Evolutionary conservation across 352 stramenopile species (phyloP).

Genomic region (Pythium myriotylum): DNA sequence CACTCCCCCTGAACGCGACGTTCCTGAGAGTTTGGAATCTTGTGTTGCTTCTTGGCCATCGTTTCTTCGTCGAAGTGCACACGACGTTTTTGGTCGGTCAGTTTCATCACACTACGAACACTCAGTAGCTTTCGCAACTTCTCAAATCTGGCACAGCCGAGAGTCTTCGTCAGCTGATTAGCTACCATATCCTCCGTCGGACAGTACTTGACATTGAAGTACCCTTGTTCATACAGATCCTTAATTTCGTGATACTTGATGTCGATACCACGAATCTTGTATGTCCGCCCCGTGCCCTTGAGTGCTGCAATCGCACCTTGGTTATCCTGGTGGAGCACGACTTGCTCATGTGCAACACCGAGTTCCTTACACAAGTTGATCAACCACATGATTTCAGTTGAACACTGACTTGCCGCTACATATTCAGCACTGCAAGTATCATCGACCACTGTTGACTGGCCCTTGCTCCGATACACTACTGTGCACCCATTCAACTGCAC

Average conservation of each 20-base stretch:
- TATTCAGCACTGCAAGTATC: constrained; percentile 21
- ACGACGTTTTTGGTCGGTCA: background rate
- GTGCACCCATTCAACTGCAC: constrained; percentile 9
- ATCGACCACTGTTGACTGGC: constrained; percentile 3
- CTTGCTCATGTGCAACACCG: background rate
- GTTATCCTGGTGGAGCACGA: constrained; percentile 12
- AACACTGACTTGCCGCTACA: constrained; percentile 10
- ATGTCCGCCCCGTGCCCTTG: constrained; percentile 1
- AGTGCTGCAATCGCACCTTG: constrained; percentile 8
- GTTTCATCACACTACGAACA: no score
- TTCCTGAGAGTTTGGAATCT: no score
- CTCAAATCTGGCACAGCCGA: background rate
- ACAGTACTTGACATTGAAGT: constrained; percentile 1
- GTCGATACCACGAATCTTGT: constrained; percentile 16
- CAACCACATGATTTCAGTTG: constrained; percentile 10
- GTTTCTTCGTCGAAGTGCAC: background rate
- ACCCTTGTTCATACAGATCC: constrained; percentile 2
- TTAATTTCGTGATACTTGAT: constrained; percentile 16
- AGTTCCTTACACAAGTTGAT: constrained; percentile 13
- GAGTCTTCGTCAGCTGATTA: constrained; percentile 9
- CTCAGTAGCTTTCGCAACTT: constrained; percentile 12
- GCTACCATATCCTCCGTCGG: constrained; percentile 9
- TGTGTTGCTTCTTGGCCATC: no score
- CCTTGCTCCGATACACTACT: constrained; percentile 8
- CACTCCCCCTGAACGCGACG: no score